Evolutionary conservation across 805 yeast species (phyloP).

Genomic region (Monosporozyma aerobia): DNA sequence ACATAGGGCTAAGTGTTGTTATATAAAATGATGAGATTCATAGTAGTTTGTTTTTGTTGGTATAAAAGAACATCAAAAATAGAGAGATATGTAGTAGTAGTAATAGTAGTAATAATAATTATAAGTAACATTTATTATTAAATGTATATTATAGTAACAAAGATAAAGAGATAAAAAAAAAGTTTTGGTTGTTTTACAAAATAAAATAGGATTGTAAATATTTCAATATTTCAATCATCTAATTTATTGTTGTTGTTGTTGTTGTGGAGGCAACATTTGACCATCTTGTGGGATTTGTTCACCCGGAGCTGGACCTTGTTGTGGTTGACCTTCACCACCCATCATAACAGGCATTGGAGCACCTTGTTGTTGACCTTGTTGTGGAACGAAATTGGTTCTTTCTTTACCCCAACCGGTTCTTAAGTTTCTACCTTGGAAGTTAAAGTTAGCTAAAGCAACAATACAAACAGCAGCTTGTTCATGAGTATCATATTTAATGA

Average conservation of each 20-base stretch:
- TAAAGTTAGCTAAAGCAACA: conserved; percentile 61
- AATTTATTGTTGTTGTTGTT: conserved; percentile 1
- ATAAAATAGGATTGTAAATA: neutral
- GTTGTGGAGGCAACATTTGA: conserved; percentile 5
- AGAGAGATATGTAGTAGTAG: neutral
- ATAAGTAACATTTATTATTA: neutral
- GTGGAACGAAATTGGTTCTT: conserved; percentile 29
- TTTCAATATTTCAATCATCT: neutral
- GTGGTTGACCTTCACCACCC: conserved; percentile 5
- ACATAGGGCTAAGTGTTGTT: neutral
- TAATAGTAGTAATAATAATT: neutral
- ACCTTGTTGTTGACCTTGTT: conserved; percentile 12
- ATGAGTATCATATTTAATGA: conserved; percentile 78
- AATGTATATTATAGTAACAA: neutral
- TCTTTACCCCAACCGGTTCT: conserved; percentile 86
- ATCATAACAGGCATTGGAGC: conserved; percentile 7
- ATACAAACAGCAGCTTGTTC: conserved; percentile 86
- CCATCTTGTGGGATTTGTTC: conserved; percentile 5
- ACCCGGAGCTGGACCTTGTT: conserved; percentile 1
- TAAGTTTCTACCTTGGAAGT: conserved; percentile 66
- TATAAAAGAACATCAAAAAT: neutral
- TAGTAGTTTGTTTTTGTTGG: neutral
- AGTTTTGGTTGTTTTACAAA: neutral
- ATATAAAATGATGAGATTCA: neutral
- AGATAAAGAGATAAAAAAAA: neutral